Conservation (phyloP, 78 protist species). For the Tieghemostelium lacteum region DNA sequence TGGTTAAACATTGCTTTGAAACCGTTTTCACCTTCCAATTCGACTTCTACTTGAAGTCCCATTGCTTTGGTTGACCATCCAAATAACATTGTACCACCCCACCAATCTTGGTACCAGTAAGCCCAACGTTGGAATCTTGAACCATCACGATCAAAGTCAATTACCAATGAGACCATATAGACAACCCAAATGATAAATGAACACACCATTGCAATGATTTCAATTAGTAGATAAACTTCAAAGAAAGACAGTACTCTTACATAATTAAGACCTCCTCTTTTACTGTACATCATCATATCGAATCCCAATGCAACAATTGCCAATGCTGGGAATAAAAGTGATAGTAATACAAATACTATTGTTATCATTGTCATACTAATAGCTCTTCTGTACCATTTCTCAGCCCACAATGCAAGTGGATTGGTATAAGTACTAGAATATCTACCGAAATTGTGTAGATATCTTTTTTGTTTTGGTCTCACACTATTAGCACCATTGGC, state of each 20-base stretch:
- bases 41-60: constrained; percentile 38
- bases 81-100: constrained; percentile 79
- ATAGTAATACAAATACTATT: constrained; percentile 16
- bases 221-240: constrained; percentile 41
- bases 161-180: constrained; percentile 33
- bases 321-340: constrained; percentile 51
- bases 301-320: constrained; percentile 35
- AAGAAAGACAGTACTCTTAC: constrained; percentile 55
- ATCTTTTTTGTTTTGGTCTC: constrained; percentile 24
- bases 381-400: constrained; percentile 62
- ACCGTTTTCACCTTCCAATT: constrained; percentile 27
- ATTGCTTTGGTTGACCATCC: constrained; percentile 46
- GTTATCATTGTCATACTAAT: constrained; percentile 45
- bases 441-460: constrained; percentile 60
- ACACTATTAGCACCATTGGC: no score
- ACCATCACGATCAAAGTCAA: constrained; percentile 14
- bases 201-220: constrained; percentile 40
- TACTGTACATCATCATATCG: constrained; percentile 8
- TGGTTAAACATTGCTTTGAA: neutral
- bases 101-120: constrained; percentile 74
- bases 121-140: constrained; percentile 31
- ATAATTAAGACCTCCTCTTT: constrained; percentile 47
- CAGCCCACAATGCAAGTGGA: constrained; percentile 42
- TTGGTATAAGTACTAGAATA: constrained; percentile 34
- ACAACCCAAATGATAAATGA: constrained; percentile 12